phyloP scores from a whole-genome alignment of 2,329 filamentous ascomycete species.

The Diplodia sapinea region DNA sequence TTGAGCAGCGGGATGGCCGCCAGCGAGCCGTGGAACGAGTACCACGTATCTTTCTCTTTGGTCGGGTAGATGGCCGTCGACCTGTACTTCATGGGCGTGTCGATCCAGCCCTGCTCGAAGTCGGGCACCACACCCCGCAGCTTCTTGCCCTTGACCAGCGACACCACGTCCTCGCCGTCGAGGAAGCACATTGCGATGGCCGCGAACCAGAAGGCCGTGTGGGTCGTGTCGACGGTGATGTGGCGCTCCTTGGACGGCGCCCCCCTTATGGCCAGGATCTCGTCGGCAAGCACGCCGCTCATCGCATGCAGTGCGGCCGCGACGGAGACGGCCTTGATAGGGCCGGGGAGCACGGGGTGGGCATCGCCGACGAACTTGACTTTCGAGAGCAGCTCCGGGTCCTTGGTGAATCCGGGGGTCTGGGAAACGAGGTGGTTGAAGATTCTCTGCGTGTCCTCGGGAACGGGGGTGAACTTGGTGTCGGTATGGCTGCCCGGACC shows the following conservation, averaged over 20 bases:
- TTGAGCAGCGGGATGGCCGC: slow-evolving; percentile 52
- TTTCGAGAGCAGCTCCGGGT: slow-evolving; percentile 41
- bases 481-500: slow-evolving; percentile 52
- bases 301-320: slow-evolving; percentile 53
- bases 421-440: slow-evolving; percentile 46
- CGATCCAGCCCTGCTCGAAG: slow-evolving; percentile 49
- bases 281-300: slow-evolving; percentile 51
- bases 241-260: slow-evolving; percentile 34
- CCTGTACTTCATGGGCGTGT: slow-evolving; percentile 49
- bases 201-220: slow-evolving; percentile 54
- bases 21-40: slow-evolving; percentile 59
- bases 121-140: slow-evolving; percentile 44
- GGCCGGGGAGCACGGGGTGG: slow-evolving; percentile 51
- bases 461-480: slow-evolving; percentile 46
- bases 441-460: slow-evolving; percentile 48
- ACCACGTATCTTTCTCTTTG: slow-evolving; percentile 54
- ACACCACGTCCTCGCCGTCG: slow-evolving; percentile 45
- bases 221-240: slow-evolving; percentile 56
- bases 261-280: slow-evolving; percentile 45
- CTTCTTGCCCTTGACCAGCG: slow-evolving; percentile 41
- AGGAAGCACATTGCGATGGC: slow-evolving; percentile 49
- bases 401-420: slow-evolving; percentile 51
- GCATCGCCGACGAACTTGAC: slow-evolving; percentile 51
- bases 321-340: slow-evolving; percentile 53
- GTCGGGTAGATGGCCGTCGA: slow-evolving; percentile 51